Evolutionary conservation across 108 stramenopile genomes (phyloP).

Genomic region (Asterionellopsis glacialis): DNA sequence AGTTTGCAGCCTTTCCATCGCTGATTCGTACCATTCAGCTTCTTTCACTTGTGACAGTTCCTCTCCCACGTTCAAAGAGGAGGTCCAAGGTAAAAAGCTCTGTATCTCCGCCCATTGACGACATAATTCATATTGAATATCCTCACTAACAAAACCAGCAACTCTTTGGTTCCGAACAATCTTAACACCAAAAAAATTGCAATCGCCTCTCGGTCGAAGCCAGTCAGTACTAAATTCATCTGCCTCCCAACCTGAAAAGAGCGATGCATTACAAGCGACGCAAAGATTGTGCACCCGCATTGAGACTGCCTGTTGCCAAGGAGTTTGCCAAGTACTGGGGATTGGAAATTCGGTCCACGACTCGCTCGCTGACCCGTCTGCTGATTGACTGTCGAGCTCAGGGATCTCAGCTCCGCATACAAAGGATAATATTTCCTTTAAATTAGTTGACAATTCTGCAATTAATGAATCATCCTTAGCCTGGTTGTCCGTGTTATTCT

Average conservation of each 20-base stretch:
- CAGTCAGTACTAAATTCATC: conserved; percentile 59
- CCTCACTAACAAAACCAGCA: conserved; percentile 29
- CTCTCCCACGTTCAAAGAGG: conserved; percentile 33
- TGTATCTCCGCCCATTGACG: conserved; percentile 49
- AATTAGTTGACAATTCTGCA: too few relatives aligned
- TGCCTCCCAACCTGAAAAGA: conserved; percentile 79
- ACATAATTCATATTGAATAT: conserved; percentile 25
- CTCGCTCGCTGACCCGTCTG: background rate
- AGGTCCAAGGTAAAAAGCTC: conserved; percentile 33
- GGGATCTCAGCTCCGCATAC: background rate
- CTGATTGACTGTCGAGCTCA: background rate
- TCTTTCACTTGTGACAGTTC: conserved; percentile 23
- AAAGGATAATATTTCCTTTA: background rate
- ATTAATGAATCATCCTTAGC: too few relatives aligned
- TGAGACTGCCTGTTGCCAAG: conserved; percentile 27
- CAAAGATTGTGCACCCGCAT: conserved; percentile 56
- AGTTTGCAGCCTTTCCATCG: conserved; percentile 25
- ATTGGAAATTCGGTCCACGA: conserved; percentile 6
- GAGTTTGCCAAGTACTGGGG: conserved; percentile 2
- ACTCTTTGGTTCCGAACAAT: conserved; percentile 33
- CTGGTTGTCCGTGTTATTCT: too few relatives aligned
- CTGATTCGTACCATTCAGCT: conserved; percentile 46
- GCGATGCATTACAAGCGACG: conserved; percentile 65
- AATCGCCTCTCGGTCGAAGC: conserved; percentile 33
- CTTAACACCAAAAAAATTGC: conserved; percentile 61